Conservation (phyloP, 306 rosid genomes). For the Glycine soja region DNA sequence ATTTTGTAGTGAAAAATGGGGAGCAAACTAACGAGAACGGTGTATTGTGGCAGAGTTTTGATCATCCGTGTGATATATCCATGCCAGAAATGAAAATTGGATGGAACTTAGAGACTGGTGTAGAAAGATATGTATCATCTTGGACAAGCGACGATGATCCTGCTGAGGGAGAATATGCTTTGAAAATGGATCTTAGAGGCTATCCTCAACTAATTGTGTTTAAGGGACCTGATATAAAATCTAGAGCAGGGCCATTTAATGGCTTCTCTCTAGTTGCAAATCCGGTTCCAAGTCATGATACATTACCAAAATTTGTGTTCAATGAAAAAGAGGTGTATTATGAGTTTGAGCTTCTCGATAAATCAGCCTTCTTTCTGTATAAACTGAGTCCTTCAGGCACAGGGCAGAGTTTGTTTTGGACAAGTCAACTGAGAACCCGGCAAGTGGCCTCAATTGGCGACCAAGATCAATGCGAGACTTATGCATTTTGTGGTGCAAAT, state of each 20-base stretch:
- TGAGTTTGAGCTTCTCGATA: not conserved
- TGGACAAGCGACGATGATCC: conserved; percentile 49
- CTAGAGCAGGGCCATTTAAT: conserved; percentile 45
- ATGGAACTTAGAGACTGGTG: not conserved
- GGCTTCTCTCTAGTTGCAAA: conserved; percentile 28
- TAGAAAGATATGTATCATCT: conserved; percentile 39
- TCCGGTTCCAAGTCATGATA: not conserved
- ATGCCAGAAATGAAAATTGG: too few relatives aligned
- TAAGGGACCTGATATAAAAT: not conserved
- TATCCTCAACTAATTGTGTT: conserved; percentile 31
- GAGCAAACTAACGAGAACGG: too few relatives aligned
- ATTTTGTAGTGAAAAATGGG: too few relatives aligned
- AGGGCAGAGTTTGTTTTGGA: not conserved
- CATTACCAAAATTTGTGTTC: not conserved
- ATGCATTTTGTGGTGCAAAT: conserved; percentile 22
- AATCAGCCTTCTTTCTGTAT: accelerated
- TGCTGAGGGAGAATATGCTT: conserved; percentile 31
- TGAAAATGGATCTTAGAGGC: conserved; percentile 10
- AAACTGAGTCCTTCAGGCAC: not conserved
- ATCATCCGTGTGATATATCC: too few relatives aligned
- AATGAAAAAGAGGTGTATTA: not conserved
- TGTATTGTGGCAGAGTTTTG: too few relatives aligned
- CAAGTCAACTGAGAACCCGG: not conserved
- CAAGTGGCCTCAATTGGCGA: not conserved
- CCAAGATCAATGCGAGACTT: conserved; percentile 14